Conservation (phyloP, 176 grass and related monocot species). For the Aegilops longissima region DNA sequence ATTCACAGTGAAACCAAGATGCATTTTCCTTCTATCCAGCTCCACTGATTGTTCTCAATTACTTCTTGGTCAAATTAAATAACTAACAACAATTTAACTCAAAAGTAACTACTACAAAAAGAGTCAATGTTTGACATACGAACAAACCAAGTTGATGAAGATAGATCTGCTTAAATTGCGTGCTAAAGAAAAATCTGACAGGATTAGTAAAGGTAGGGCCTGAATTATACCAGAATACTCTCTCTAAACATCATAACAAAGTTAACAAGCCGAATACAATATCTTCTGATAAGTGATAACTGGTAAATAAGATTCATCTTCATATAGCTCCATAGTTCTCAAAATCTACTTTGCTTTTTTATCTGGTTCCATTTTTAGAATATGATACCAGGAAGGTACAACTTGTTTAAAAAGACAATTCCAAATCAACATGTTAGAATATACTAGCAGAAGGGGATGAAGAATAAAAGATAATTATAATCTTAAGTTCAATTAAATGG, state of each 20-base stretch:
- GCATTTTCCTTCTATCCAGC: not conserved
- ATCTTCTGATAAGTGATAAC: not conserved
- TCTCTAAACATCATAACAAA: not conserved
- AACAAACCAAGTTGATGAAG: not conserved
- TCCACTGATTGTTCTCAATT: not conserved
- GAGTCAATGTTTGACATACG: not conserved
- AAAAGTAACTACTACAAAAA: constrained; percentile 1
- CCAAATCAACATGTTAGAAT: not conserved
- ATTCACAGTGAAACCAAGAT: not conserved
- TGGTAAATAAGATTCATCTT: too few relatives aligned
- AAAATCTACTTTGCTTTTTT: not conserved
- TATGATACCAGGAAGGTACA: not conserved
- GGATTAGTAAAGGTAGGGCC: not conserved
- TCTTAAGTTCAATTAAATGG: constrained; percentile 11
- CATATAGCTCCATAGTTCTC: too few relatives aligned
- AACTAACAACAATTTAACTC: not conserved
- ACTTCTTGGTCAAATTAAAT: not conserved
- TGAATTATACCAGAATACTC: not conserved
- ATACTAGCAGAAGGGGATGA: not conserved
- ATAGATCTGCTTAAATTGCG: not conserved
- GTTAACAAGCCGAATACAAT: not conserved
- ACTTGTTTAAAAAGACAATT: not conserved
- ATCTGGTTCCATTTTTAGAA: not conserved
- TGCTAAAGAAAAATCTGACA: constrained; percentile 8
- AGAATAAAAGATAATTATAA: not conserved